These are phyloP conservation scores for Trichoderma hamatum DNA, from an alignment of 2,329 filamentous ascomycete genomes.

Conservation along the genomic window DNA sequence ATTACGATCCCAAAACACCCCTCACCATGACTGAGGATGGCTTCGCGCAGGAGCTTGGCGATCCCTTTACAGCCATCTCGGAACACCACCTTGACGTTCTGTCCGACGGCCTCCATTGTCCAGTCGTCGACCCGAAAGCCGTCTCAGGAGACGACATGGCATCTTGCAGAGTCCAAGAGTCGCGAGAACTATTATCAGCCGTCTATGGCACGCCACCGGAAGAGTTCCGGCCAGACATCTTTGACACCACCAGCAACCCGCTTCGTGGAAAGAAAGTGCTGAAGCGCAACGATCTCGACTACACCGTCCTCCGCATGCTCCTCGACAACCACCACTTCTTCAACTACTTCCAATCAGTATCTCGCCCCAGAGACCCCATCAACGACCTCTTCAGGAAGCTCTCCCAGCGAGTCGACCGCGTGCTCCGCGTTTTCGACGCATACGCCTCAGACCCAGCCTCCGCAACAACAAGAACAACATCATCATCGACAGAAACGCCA, in stretches of 20 bases:
- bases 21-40: slow-evolving; percentile 50
- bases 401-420: slow-evolving; percentile 50
- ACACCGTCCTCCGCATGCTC: slow-evolving; percentile 57
- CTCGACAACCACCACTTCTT: slow-evolving; percentile 59
- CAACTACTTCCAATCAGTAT: slow-evolving; percentile 53
- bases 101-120: slow-evolving; percentile 56
- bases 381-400: slow-evolving; percentile 54
- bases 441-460: slow-evolving; percentile 27
- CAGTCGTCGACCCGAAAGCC: slow-evolving; percentile 41
- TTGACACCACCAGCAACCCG: slow-evolving; percentile 35
- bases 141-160: slow-evolving; percentile 38
- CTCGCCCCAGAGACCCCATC: slow-evolving; percentile 49
- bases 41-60: slow-evolving; percentile 50
- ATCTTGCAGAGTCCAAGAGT: slow-evolving; percentile 50
- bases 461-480: neutral
- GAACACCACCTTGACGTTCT: slow-evolving; percentile 56
- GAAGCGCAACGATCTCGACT: slow-evolving; percentile 51
- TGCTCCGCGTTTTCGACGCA: slow-evolving; percentile 49
- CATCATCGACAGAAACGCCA: slow-evolving; percentile 37
- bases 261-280: slow-evolving; percentile 41
- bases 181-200: slow-evolving; percentile 55
- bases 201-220: slow-evolving; percentile 46
- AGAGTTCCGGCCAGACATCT: slow-evolving; percentile 53
- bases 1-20: slow-evolving; percentile 43
- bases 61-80: slow-evolving; percentile 54